Evolutionary conservation across 441 rosid genomes (phyloP).

Genomic region (Erysimum pusillum): DNA sequence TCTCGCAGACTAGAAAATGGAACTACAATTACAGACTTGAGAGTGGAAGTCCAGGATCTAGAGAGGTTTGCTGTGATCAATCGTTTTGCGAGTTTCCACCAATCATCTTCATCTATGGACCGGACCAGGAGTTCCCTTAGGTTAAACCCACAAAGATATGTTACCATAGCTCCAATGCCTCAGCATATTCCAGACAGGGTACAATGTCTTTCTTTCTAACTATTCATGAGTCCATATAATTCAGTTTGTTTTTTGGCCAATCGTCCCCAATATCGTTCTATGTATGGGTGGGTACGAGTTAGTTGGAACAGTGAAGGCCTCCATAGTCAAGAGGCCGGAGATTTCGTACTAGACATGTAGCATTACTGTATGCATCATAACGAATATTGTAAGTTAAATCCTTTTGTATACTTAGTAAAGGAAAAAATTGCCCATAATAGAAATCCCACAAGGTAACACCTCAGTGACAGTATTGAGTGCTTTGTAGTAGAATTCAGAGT

Average conservation of each 20-base stretch:
- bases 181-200: slow-evolving; percentile 79
- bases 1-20: slow-evolving; percentile 75
- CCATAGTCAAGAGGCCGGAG: slow-evolving; percentile 35
- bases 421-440: slow-evolving; percentile 23
- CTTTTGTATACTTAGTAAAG: slow-evolving; percentile 43
- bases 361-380: slow-evolving; percentile 25
- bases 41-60: slow-evolving; percentile 78
- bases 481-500: neutral
- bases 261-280: no score
- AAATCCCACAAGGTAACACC: slow-evolving; percentile 12
- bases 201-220: slow-evolving; percentile 87
- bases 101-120: slow-evolving; percentile 53
- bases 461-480: neutral
- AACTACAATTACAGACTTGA: slow-evolving; percentile 65
- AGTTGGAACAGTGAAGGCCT: slow-evolving; percentile 44
- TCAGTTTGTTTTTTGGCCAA: no score
- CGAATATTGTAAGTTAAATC: slow-evolving; percentile 26
- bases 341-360: slow-evolving; percentile 33
- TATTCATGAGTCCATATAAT: slow-evolving; percentile 34
- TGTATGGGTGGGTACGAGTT: slow-evolving; percentile 33
- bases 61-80: slow-evolving; percentile 85
- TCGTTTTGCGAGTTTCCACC: slow-evolving; percentile 89
- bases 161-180: slow-evolving; percentile 76
- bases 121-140: slow-evolving; percentile 50
- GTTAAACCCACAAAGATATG: slow-evolving; percentile 70